Conservation (phyloP, 2,329 filamentous ascomycete genomes). For the Alternaria tenuissima region DNA sequence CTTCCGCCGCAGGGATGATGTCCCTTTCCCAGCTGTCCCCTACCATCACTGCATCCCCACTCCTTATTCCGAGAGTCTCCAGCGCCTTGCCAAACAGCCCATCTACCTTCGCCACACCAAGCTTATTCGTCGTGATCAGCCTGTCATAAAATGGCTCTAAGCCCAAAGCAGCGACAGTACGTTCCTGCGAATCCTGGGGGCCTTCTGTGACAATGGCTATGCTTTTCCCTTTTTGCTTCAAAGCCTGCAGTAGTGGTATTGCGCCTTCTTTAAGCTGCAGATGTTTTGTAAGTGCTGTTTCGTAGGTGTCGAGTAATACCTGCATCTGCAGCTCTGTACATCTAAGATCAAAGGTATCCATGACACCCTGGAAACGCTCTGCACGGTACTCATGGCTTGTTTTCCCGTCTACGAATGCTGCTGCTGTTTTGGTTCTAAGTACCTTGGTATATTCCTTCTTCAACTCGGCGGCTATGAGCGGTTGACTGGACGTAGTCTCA, state of each 20-base stretch:
- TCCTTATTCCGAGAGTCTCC: neutral
- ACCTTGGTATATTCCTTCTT: constrained; percentile 45
- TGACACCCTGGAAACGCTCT: constrained; percentile 46
- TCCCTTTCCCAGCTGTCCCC: constrained; percentile 16
- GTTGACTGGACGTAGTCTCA: neutral
- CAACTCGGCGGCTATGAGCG: constrained; percentile 15
- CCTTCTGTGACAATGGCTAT: constrained; percentile 59
- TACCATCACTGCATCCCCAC: constrained; percentile 19
- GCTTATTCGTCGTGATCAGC: constrained; percentile 46
- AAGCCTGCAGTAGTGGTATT: neutral
- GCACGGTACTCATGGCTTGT: constrained; percentile 55
- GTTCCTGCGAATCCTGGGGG: constrained; percentile 58
- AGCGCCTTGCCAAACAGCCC: constrained; percentile 20
- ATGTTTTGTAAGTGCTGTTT: neutral
- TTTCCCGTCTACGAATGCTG: constrained; percentile 57
- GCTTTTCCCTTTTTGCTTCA: constrained; percentile 43
- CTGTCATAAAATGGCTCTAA: constrained; percentile 38
- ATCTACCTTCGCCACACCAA: constrained; percentile 44
- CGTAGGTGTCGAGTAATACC: neutral
- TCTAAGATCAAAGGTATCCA: neutral
- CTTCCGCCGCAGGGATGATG: neutral
- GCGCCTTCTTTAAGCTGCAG: neutral
- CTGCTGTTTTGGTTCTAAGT: constrained; percentile 46
- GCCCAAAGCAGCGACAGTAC: constrained; percentile 51
- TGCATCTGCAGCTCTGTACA: neutral